A percentile compares a stretch with the other conserved stretches of the same genome.
These are phyloP conservation scores for Eutrema salsugineum DNA, from an alignment of 441 rosid genomes.

Conservation along the genomic window DNA sequence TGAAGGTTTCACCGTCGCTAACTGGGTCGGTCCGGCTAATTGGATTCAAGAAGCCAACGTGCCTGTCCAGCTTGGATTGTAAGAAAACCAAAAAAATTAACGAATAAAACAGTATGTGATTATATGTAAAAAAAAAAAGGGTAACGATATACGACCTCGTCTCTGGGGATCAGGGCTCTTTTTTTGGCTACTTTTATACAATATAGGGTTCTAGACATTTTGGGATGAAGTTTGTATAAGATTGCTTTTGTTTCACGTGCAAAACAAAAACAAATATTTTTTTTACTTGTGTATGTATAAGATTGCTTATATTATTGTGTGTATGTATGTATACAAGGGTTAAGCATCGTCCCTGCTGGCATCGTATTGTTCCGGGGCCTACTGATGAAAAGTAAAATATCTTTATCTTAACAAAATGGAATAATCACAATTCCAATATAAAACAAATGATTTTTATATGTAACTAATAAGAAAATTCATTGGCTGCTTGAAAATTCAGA, in stretches of 20 bases:
- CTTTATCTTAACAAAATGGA: neutral
- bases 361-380: slow-evolving; percentile 32
- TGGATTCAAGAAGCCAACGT: slow-evolving; percentile 41
- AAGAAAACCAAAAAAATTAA: neutral
- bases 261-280: neutral
- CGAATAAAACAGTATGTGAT: slow-evolving; percentile 22
- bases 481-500: slow-evolving; percentile 20
- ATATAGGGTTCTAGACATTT: slow-evolving; percentile 23
- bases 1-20: slow-evolving; percentile 28
- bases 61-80: slow-evolving; percentile 32
- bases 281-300: too few species aligned
- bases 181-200: slow-evolving; percentile 4
- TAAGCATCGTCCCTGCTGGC: too few species aligned
- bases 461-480: neutral
- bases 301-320: too few species aligned
- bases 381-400: slow-evolving; percentile 29
- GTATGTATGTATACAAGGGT: too few species aligned
- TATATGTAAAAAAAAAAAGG: neutral
- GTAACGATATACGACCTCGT: slow-evolving; percentile 23
- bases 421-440: neutral
- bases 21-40: slow-evolving; percentile 26
- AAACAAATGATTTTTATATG: neutral
- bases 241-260: slow-evolving; percentile 25
- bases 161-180: slow-evolving; percentile 18
- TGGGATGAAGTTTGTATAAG: slow-evolving; percentile 26